These are phyloP conservation scores for Chaetomium olivaceum DNA, from an alignment of 2,329 filamentous ascomycete species.

Conservation along the genomic window DNA sequence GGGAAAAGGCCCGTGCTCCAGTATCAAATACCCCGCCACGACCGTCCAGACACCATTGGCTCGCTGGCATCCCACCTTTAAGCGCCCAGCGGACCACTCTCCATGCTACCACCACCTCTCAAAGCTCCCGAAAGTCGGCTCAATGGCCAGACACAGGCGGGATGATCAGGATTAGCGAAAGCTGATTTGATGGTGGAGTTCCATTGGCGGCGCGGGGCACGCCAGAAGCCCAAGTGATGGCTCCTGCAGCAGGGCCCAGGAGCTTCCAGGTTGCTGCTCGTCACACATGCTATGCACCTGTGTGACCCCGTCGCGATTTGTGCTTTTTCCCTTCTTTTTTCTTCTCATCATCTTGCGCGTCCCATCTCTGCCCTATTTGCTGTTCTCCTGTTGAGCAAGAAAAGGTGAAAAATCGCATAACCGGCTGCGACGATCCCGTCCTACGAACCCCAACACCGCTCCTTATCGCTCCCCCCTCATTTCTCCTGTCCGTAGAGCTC, in stretches of 20 bases:
- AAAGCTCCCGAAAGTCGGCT: conserved; percentile 5
- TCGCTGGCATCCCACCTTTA: conserved; percentile 29
- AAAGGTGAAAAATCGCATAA: background rate
- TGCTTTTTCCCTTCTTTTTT: background rate
- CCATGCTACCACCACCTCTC: conserved; percentile 17
- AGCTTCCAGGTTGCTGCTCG: background rate
- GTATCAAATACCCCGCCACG: conserved; percentile 20
- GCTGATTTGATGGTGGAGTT: conserved; percentile 26
- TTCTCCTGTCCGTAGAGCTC: background rate
- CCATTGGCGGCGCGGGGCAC: conserved; percentile 18
- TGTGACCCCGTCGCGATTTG: conserved; percentile 10
- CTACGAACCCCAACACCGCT: background rate
- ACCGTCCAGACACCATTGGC: conserved; percentile 23
- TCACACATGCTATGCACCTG: conserved; percentile 15
- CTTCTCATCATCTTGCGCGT: background rate
- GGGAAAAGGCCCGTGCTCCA: conserved; percentile 12
- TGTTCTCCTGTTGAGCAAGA: background rate
- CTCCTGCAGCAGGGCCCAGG: conserved; percentile 12
- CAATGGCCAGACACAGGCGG: conserved; percentile 19
- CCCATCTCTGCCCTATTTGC: background rate
- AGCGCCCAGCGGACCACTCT: conserved; percentile 29
- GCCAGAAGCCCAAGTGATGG: conserved; percentile 21
- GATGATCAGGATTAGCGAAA: conserved; percentile 14
- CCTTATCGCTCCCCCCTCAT: conserved; percentile 7
- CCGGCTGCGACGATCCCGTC: background rate